Base-by-base conservation (phyloP, 148 eudicot genomes). In the Chenopodium berlandieri region DNA sequence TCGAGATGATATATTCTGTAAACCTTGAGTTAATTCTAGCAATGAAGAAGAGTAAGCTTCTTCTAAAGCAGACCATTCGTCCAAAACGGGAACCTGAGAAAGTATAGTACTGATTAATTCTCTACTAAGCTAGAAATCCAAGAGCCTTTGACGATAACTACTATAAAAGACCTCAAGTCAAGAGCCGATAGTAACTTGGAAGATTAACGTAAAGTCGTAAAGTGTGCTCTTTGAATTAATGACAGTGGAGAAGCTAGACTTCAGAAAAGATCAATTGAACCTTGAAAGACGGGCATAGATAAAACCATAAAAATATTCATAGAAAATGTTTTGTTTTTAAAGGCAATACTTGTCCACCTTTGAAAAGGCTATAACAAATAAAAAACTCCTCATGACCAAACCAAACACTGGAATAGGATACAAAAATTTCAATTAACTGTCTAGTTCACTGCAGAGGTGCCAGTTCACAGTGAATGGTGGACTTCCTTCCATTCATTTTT, bases 11-110 rank as follows among this genome's bases (percentile, higher is more conserved):
- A 89, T 89, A 75, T 86, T 88, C 73, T 82, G 77, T 82, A 94
- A 87, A 50, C 95, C 89, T 60, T 87, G 81, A 70, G 83, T 83
- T 46, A 85, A 82, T 30, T 82, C 97, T 73, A 84, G 77, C 81
- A 91, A 82, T 25, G 94, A 90, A 62, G 84, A 71, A 56, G 93
- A 82, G 82, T 88, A 91, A 19, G 85, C 92, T 71, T 84, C 92
- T 83, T 94, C 94, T 79, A 91, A 47, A 80, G 83, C 79, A 78
- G 92, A 84, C 98, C 98, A 94, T 82, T 88, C 89, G 30, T 91
- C 94, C 80, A 94, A 87, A 79, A 50, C 72, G 25, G 94, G 93
- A 85, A 92, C 82, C 98, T 94, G 84, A 82, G 71, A 65, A 65
- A 81, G 65, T 23, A 40, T 30, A 46, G 25, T 46, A 60, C 30